Base-by-base conservation (phyloP, 257 asterid species). In the Fraxinus quadrangulata region DNA sequence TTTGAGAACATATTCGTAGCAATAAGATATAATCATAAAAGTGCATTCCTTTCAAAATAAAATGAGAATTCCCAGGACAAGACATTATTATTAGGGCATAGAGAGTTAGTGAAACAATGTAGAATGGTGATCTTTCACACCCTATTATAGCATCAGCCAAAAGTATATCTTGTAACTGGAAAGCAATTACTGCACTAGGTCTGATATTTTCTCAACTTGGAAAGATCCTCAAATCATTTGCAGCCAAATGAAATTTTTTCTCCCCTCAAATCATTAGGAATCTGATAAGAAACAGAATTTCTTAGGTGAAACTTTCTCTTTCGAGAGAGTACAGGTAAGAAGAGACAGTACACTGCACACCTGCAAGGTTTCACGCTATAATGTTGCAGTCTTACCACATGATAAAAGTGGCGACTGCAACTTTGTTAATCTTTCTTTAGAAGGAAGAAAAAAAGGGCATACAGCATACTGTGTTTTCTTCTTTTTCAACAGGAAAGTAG, bases 161-260 rank as follows among this genome's bases (percentile, higher is more conserved):
- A 61, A 7, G 11, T 19, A 56, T 56, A 26, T 40, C 14, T 40
- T 40, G 13, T 40, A 40, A 40, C 3, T 40, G 14, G 13, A 40
- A 40, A 40, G 11, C 47, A 40, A 40, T 10, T 40, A 40, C 47
- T 40, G 47, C 9, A 40, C 47, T 40, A 40, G 47, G 47, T 9
- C 47, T 9, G 47, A 40, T 40, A 40, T 40, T 40, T 9, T 40
- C 13, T 13, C 47, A 40, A 40, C 14, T 40, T 40, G 2, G 11
- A 40, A 10, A 40, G 47, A 9, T 40, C 33, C 26, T 31, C 9
- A 59, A 59, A 73, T 47, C 71, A 49, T 9, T 71, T 16, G 21
- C 14, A 26, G 70, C 68, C n/a, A 5, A 37, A 72, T 33, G 21
- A 37, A 67, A 68, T 26, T 39, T 12, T 72, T 82, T 67, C 65